phyloP scores from a whole-genome alignment of 2,329 filamentous ascomycete genomes.

The Colletotrichum trifolii region DNA sequence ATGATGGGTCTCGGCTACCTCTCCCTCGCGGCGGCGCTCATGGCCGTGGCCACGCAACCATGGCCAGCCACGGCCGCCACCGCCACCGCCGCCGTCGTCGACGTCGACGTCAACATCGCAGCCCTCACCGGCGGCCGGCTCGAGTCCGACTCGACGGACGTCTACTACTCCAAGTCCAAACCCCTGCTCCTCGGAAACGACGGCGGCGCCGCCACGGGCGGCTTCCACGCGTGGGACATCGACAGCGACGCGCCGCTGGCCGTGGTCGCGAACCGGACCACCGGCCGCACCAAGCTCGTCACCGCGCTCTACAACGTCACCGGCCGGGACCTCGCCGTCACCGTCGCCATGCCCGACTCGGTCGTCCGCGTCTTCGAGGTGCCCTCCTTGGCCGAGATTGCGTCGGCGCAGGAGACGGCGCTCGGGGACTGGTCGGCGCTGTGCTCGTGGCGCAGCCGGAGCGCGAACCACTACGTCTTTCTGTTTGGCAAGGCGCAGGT shows the following conservation, averaged over 20 bases:
- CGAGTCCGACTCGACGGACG: constrained; percentile 54
- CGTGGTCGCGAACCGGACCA: constrained; percentile 46
- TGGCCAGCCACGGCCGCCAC: constrained; percentile 8
- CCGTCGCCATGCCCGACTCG: constrained; percentile 56
- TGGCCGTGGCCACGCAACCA: constrained; percentile 23
- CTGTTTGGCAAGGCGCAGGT: constrained; percentile 56
- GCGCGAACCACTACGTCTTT: constrained; percentile 56
- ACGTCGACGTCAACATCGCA: constrained; percentile 44
- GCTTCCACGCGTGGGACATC: constrained; percentile 52
- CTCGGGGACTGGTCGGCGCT: constrained; percentile 60
- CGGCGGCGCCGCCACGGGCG: constrained; percentile 54
- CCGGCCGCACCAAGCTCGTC: constrained; percentile 59
- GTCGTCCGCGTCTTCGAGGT: constrained; percentile 53
- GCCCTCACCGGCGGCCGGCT: constrained; percentile 47
- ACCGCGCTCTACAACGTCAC: constrained; percentile 51
- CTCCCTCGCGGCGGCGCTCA: constrained; percentile 19
- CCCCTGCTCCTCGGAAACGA: constrained; percentile 59
- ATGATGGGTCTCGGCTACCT: constrained; percentile 31
- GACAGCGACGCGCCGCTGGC: constrained; percentile 44
- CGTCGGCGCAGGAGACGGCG: constrained; percentile 46
- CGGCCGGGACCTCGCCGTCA: constrained; percentile 51
- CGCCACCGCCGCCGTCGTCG: not conserved
- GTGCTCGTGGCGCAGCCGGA: constrained; percentile 56
- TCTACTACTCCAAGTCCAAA: constrained; percentile 49
- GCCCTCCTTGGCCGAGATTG: constrained; percentile 44